Base-by-base conservation (phyloP, 164 flowering plant species). In the Cinnamomum chago region DNA sequence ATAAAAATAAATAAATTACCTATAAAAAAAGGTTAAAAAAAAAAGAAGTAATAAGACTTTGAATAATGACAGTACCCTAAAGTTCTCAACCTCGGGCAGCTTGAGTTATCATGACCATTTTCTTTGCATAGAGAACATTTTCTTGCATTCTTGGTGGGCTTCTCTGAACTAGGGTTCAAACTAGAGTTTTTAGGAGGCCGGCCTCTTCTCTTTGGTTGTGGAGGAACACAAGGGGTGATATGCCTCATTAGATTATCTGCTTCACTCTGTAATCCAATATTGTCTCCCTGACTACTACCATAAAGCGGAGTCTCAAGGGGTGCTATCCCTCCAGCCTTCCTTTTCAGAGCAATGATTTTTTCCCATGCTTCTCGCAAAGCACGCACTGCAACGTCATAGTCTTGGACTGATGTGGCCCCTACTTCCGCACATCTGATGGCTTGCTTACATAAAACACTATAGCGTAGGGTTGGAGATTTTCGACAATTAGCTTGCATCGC, bases 261-360 rank as follows among this genome's bases (percentile, higher is more conserved):
- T 25, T 65, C 50, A 50, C 70, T 66, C n/a, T 73, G 62, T n/a
- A 20, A n/a, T 23, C 25, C 51, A 52, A 27, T 17, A 73, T 51
- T 25, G n/a, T 73, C 70, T 18, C 27, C 70, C 50, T 73, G 70
- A 65, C 70, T 24, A 51, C 22, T 20, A 13, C 69, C 60, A 66
- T 35, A 62, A 17, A 30, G 47, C 7, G 69, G 76, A 65, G 22
- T 25, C 5, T 65, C 27, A 73, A 23, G 4, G 22, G 20, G 35
- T 24, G 65, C 9, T 27, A 50, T n/a, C 51, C 30, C 72, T 24
- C 23, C 90, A 65, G 84, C 89, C 80, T 81, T 88, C 82, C 79
- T 88, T 83, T 86, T 90, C 68, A 80, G 82, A 58, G 68, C 73
- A 74, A 81, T 75, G 73, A 92, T 76, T 79, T 88, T 91, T 80